Evolutionary conservation across 2,329 filamentous ascomycete genomes (phyloP).

Genomic region (Neonectria neomacrospora): DNA sequence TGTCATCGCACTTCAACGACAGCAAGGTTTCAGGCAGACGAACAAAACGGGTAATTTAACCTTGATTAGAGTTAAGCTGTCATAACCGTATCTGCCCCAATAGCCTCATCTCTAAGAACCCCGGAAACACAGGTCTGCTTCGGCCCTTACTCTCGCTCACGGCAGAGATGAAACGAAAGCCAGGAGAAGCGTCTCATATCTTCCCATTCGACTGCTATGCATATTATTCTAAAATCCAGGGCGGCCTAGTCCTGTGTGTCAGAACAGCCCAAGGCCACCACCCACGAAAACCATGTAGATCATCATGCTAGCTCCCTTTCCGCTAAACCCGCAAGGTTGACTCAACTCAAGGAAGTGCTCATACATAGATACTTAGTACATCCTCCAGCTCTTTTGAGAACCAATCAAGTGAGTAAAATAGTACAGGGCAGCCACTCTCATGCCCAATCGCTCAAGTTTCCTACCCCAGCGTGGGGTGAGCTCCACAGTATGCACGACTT

Average conservation of each 20-base stretch:
- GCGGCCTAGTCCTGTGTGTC: background rate
- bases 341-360: background rate
- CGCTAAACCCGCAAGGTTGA: background rate
- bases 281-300: background rate
- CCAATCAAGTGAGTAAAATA: background rate
- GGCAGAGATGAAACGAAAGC: background rate
- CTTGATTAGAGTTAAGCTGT: background rate
- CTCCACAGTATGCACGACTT: background rate
- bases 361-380: background rate
- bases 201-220: background rate
- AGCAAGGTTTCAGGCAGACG: background rate
- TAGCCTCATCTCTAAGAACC: background rate
- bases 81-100: background rate
- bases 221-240: background rate
- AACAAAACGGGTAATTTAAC: background rate
- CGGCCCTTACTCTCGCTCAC: background rate
- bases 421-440: background rate
- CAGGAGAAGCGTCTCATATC: background rate
- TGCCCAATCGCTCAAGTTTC: background rate
- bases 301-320: background rate
- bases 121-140: background rate
- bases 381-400: background rate
- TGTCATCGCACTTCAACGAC: background rate
- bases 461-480: background rate
- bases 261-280: no score